These are phyloP conservation scores for Fusarium mexicanum DNA, from an alignment of 2,329 filamentous ascomycete genomes.

Conservation along the genomic window DNA sequence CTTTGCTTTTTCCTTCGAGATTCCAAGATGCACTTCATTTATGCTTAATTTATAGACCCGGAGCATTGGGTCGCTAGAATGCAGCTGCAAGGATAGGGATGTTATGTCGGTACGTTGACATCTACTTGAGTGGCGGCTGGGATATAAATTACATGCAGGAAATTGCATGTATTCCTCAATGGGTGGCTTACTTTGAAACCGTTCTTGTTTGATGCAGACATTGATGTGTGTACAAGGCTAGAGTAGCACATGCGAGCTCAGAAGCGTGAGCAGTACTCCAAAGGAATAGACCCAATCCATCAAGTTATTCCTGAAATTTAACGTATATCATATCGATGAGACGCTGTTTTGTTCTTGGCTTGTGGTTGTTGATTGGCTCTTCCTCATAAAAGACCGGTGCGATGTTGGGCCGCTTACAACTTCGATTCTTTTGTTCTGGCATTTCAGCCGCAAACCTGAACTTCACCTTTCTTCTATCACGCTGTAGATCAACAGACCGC, in stretches of 20 bases:
- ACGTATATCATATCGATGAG: no score
- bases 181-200: not conserved
- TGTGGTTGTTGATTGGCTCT: not conserved
- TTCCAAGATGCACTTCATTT: not conserved
- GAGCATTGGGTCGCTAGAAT: not conserved
- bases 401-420: conserved; percentile 29
- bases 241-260: not conserved
- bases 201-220: not conserved
- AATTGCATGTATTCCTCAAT: not conserved
- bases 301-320: not conserved
- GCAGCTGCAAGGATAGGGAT: conserved; percentile 12
- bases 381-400: not conserved
- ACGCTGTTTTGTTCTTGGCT: not conserved
- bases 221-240: not conserved
- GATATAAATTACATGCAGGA: not conserved
- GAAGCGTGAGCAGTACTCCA: not conserved
- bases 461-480: not conserved
- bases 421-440: not conserved
- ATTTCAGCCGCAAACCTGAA: not conserved
- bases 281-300: not conserved
- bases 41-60: not conserved
- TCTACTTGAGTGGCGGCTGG: not conserved
- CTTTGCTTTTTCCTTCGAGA: not conserved
- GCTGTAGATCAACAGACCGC: fast-evolving
- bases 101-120: not conserved